Conservation (phyloP, 768 basidiomycete genomes). For the Mrakia gelida region DNA sequence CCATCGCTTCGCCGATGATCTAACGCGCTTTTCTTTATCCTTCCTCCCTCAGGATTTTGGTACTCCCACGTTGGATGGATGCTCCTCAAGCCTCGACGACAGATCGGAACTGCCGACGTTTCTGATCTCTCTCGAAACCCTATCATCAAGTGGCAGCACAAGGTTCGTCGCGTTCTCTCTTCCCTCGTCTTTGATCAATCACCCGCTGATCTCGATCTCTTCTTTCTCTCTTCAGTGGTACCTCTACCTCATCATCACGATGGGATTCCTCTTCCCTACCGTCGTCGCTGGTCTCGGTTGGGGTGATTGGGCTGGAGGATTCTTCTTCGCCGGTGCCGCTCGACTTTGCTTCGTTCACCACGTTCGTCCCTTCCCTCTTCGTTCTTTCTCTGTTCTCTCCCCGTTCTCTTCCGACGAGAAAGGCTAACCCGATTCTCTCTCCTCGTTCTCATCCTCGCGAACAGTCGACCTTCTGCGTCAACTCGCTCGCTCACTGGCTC, state of each 20-base stretch:
- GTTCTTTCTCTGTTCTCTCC: neutral
- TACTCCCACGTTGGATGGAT: conserved; percentile 56
- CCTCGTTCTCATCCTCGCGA: neutral
- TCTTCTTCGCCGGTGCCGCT: conserved; percentile 73
- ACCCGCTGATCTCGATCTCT: neutral
- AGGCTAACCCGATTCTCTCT: neutral
- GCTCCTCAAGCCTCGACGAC: conserved; percentile 82
- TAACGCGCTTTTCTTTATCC: neutral
- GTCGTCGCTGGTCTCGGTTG: conserved; percentile 71
- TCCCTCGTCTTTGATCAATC: neutral
- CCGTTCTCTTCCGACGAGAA: neutral
- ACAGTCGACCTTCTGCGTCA: conserved; percentile 92
- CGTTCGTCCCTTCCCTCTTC: conserved; percentile 54
- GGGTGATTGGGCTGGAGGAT: conserved; percentile 83
- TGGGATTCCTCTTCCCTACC: conserved; percentile 71
- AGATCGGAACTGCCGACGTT: conserved; percentile 84
- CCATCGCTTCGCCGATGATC: too few relatives aligned
- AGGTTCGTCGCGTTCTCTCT: conserved; percentile 33
- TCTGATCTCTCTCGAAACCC: conserved; percentile 75
- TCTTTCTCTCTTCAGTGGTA: conserved; percentile 51
- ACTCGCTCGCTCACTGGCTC: conserved; percentile 94
- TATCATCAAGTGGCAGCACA: conserved; percentile 82
- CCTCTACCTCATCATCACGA: conserved; percentile 60
- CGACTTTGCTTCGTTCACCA: conserved; percentile 83
- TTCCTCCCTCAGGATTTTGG: conserved; percentile 20